Base-by-base conservation (phyloP, 352 stramenopile species). In the Globisporangium iwayamae region DNA sequence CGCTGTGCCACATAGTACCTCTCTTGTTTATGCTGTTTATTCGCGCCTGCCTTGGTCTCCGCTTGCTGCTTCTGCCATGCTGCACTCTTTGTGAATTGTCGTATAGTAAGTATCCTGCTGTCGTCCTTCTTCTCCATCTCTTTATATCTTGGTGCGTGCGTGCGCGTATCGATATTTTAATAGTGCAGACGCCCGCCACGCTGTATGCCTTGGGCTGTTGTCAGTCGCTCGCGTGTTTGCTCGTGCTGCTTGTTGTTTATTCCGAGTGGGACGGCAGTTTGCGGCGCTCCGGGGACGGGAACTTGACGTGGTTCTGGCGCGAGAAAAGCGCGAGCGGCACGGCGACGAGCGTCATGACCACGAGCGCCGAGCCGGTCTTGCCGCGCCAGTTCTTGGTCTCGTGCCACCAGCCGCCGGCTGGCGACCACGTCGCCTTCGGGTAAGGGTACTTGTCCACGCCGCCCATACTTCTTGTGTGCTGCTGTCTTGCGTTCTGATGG, bases 371-470 rank as follows among this genome's bases (percentile, higher is more conserved):
- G 57, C 79, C 84, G 9, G 83, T 91, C 67, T 90, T 90, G 64
- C 76, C 78, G 71, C 87, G 83, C 84, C 86, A 93, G 71, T 93
- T 85, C 73, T 87, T 85, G 66, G 81, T 89, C 76, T 93, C 79
- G 59, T 81, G 76, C 86, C 86, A 94, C 86, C 86, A 94, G 74
- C 86, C 86, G 60, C 86, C 86, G 41, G 86, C 82, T 6, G 86
- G 86, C 62, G 86, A 93, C 86, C 86, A 94, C 72, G 81, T 91
- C 79, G 89, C 83, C 81, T 92, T 92, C 51, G 86, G 86, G 71
- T 91, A 92, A 69, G 84, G 86, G 79, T 87, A 94, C 73, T 91
- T 85, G 71, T 83, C 78, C 39, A 85, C 79, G 63, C 81, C 86
- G 69, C 86, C 84, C 85, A 94, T 94, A 60, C 18, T 59, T 6